Evolutionary conservation across 768 basidiomycete species (phyloP), one percentile per base, ranked within the genome.

Genomic region (Phallus indusiatus): DNA sequence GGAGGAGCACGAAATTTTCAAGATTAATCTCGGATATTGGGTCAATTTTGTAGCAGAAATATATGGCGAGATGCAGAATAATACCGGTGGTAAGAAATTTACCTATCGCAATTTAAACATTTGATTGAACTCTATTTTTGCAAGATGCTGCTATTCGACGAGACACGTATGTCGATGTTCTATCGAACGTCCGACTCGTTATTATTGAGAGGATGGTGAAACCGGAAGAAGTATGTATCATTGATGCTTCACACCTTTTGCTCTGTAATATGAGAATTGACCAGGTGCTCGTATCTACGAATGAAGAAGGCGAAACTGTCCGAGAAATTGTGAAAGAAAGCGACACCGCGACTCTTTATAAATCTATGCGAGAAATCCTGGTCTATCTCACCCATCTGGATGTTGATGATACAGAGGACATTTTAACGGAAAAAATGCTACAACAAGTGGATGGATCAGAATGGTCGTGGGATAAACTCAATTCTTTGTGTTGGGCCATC

Each of bases 181-280:
- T 99, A 55, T 93, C 89, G 33, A 96, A 99, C 70, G 70, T 99
- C 65, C 82, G 96, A 48, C 73, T 97, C 61, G 95, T 98, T 49
- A 93, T 99, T 67, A 95, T 98, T 65, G 95, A 97, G 74, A 82
- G 91, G 66, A 99, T 99, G 96, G 96, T 97, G 64, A 99, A 98
- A 71, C 96, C 96, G 5, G 96, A 99, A 72, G 96, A 99, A 82
- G 95, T 93, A 61, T 46, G 80, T 70, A 10, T 35, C 28, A 14
- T 47, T 61, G 46, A 42, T 8, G 46, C 28, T 17, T 52, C 34
- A 42, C 17, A 20, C 20, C 12, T 42, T 54, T 37, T 60, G 21
- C 35, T 47, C 42, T 35, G 36, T n/a, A 21, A 5, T 16, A 34
- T 10, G 34, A 50, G 50, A 62, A 60, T 37, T 61, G 34, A 20